phyloP scores from a whole-genome alignment of 2,329 filamentous ascomycete species.

The Tolypocladium paradoxum region DNA sequence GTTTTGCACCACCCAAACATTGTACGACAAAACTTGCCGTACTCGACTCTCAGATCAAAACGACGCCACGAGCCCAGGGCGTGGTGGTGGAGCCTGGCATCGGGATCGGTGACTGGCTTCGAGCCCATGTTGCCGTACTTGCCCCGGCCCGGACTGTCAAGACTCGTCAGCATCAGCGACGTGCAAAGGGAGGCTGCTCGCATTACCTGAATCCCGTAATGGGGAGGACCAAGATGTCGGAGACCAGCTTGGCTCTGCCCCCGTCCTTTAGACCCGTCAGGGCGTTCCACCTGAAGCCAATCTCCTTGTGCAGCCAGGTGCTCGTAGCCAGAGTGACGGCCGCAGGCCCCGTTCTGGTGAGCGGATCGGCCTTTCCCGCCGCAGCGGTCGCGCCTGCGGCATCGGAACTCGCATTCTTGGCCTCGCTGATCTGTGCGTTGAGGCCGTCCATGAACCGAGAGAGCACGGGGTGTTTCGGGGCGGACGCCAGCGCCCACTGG shows the following conservation, averaged over 20 bases:
- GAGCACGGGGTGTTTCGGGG: slow-evolving; percentile 10
- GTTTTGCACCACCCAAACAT: slow-evolving; percentile 10
- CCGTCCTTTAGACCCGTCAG: slow-evolving; percentile 11
- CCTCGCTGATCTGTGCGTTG: slow-evolving; percentile 2
- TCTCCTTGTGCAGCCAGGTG: slow-evolving; percentile 8
- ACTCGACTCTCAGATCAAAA: slow-evolving; percentile 10
- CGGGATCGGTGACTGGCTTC: slow-evolving; percentile 9
- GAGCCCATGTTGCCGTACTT: slow-evolving; percentile 14
- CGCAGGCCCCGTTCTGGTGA: slow-evolving; percentile 13
- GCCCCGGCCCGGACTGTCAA: slow-evolving; percentile 10
- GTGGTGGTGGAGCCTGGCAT: slow-evolving; percentile 11
- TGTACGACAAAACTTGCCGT: slow-evolving; percentile 14
- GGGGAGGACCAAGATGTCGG: slow-evolving; percentile 11
- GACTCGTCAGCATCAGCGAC: not conserved
- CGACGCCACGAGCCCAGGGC: slow-evolving; percentile 12
- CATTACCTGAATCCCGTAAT: slow-evolving; percentile 14
- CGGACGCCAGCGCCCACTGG: slow-evolving; percentile 14
- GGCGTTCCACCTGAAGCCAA: slow-evolving; percentile 12
- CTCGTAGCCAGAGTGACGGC: slow-evolving; percentile 11
- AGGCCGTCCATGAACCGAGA: slow-evolving; percentile 10
- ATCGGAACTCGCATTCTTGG: not conserved
- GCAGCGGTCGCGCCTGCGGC: not conserved
- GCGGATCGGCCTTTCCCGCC: slow-evolving; percentile 6
- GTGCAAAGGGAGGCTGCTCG: not conserved
- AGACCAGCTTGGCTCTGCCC: slow-evolving; percentile 10